Conservation (phyloP, 495 filamentous ascomycete species). For the Tetracladium setigerum region DNA sequence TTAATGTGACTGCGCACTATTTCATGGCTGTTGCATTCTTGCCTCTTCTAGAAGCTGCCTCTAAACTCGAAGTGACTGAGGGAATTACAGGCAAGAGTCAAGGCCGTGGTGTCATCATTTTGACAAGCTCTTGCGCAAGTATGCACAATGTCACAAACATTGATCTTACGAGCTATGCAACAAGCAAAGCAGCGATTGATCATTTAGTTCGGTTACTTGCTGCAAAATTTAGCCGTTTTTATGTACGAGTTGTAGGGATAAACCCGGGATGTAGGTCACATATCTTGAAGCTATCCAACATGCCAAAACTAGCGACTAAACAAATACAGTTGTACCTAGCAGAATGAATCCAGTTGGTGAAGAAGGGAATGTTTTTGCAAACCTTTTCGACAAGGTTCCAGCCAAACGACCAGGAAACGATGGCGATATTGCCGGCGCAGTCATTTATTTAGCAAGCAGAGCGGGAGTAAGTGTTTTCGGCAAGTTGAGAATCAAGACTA, state of each 20-base stretch:
- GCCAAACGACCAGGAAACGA: slow-evolving; percentile 31
- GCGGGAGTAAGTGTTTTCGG: no score
- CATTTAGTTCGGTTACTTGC: slow-evolving; percentile 36
- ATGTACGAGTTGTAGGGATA: slow-evolving; percentile 35
- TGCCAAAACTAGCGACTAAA: slow-evolving; percentile 2
- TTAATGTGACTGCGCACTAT: slow-evolving; percentile 39
- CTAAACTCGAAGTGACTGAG: slow-evolving; percentile 4
- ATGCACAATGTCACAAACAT: slow-evolving; percentile 42
- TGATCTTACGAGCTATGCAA: slow-evolving; percentile 37
- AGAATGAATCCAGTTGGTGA: slow-evolving; percentile 37
- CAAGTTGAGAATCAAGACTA: no score
- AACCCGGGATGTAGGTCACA: slow-evolving; percentile 38
- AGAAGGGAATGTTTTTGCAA: slow-evolving; percentile 35
- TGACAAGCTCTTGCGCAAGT: slow-evolving; percentile 38
- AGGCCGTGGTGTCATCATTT: slow-evolving; percentile 33
- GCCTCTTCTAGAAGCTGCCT: slow-evolving; percentile 29
- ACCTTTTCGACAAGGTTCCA: slow-evolving; percentile 36
- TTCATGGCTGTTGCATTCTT: slow-evolving; percentile 35
- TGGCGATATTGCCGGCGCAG: slow-evolving; percentile 33
- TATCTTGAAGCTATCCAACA: not conserved
- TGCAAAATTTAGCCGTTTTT: slow-evolving; percentile 34
- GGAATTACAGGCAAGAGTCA: slow-evolving; percentile 24
- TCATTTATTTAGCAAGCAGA: slow-evolving; percentile 33
- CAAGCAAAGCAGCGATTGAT: slow-evolving; percentile 38
- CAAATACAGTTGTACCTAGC: slow-evolving; percentile 32